phyloP scores from a whole-genome alignment of 2,329 filamentous ascomycete genomes.

The Fusarium bactridioides region DNA sequence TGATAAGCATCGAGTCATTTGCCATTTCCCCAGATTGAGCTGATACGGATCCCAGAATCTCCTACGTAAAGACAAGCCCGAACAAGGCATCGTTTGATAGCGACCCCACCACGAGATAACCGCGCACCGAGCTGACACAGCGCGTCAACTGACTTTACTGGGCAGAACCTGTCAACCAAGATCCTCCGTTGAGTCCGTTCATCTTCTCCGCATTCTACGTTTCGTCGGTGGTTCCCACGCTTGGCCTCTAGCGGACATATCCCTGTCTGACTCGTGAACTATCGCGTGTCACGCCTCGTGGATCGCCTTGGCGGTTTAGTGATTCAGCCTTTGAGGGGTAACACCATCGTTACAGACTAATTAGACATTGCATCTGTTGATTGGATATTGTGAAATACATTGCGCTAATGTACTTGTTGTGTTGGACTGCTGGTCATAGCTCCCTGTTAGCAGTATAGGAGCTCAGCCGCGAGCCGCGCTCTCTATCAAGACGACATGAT shows the following conservation, averaged over 20 bases:
- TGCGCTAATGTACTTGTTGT: not conserved
- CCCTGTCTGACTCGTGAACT: not conserved
- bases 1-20: conserved; percentile 23
- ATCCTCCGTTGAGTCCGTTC: not conserved
- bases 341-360: not conserved
- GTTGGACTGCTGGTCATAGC: not conserved
- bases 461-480: not conserved
- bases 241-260: not conserved
- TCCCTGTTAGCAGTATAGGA: not conserved
- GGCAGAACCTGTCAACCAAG: not conserved
- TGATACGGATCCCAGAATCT: conserved; percentile 9
- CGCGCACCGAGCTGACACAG: conserved; percentile 25
- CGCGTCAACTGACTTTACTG: conserved; percentile 25
- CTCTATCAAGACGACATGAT: not conserved
- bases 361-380: not conserved
- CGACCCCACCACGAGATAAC: conserved; percentile 30
- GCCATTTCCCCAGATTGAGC: conserved; percentile 11
- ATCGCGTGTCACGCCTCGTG: not conserved
- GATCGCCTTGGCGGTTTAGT: not conserved
- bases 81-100: conserved; percentile 23
- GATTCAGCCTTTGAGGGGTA: not conserved
- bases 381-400: not conserved
- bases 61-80: conserved; percentile 16
- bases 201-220: conserved; percentile 4
- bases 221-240: not conserved